phyloP scores from a whole-genome alignment of 768 basidiomycete species.

The Xanthoconium purpureum region DNA sequence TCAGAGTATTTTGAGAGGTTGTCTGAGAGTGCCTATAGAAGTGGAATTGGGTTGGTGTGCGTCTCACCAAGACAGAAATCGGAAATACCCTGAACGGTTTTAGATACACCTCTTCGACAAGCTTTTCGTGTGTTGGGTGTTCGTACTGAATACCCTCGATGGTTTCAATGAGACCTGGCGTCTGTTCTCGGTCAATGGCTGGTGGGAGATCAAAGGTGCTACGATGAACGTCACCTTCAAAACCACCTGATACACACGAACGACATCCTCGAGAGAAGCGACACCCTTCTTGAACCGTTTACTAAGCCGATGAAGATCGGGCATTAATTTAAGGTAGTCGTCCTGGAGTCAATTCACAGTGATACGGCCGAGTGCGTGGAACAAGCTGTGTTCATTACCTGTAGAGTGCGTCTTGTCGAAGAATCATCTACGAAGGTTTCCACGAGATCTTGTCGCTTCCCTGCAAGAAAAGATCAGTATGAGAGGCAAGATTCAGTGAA shows the following conservation, averaged over 20 bases:
- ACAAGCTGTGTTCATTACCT: constrained; percentile 44
- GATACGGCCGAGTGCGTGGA: not conserved
- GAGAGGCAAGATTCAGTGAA: not conserved
- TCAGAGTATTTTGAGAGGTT: constrained; percentile 78
- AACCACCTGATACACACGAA: constrained; percentile 92
- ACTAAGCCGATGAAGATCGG: constrained; percentile 87
- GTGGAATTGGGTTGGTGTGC: not conserved
- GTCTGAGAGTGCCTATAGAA: constrained; percentile 53
- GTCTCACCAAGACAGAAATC: not conserved
- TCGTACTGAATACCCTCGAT: constrained; percentile 51
- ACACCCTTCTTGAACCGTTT: constrained; percentile 86
- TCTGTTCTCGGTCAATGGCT: constrained; percentile 37
- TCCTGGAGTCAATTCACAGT: constrained; percentile 47
- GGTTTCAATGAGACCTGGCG: constrained; percentile 69
- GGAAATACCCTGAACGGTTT: constrained; percentile 52
- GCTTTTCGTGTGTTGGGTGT: constrained; percentile 44
- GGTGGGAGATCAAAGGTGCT: not conserved
- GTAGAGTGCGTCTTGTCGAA: constrained; percentile 65
- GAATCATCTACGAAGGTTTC: constrained; percentile 81
- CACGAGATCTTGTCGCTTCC: constrained; percentile 83
- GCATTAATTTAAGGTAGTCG: constrained; percentile 86
- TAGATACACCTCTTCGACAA: constrained; percentile 71
- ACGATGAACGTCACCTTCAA: constrained; percentile 51
- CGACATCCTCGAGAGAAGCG: constrained; percentile 90
- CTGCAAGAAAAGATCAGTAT: constrained; percentile 36